phyloP scores from a whole-genome alignment of 2,329 filamentous ascomycete species.

The Fusarium equiseti region DNA sequence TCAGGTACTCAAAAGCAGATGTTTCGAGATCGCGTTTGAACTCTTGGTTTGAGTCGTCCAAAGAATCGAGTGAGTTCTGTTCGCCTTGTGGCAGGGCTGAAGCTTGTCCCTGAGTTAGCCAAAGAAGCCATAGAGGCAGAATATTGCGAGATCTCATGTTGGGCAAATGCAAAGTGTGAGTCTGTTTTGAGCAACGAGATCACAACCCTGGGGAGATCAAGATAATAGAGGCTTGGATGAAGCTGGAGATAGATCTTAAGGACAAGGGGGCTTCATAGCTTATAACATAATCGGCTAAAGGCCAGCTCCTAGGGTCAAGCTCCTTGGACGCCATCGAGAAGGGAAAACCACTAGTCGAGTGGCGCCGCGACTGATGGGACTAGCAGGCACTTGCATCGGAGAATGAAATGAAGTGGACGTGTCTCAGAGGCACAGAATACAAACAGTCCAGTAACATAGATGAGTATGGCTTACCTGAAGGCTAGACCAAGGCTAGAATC shows the following conservation, averaged over 20 bases:
- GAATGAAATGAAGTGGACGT: slow-evolving; percentile 44
- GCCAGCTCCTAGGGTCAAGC: slow-evolving; percentile 23
- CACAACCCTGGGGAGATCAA: slow-evolving; percentile 26
- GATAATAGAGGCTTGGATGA: slow-evolving; percentile 21
- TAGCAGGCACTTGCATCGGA: slow-evolving; percentile 34
- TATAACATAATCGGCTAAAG: slow-evolving; percentile 40
- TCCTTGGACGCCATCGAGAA: slow-evolving; percentile 33
- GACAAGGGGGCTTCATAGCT: slow-evolving; percentile 35
- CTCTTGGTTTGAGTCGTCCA: slow-evolving; percentile 27
- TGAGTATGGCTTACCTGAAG: slow-evolving; percentile 40
- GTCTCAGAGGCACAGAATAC: slow-evolving; percentile 37
- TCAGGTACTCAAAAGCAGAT: slow-evolving; percentile 40
- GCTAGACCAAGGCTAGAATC: slow-evolving; percentile 33
- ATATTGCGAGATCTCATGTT: slow-evolving; percentile 42
- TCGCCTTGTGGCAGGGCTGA: slow-evolving; percentile 32
- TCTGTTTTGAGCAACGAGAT: slow-evolving; percentile 19
- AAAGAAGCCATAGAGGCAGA: slow-evolving; percentile 46
- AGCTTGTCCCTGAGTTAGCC: slow-evolving; percentile 45
- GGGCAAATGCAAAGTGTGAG: slow-evolving; percentile 12
- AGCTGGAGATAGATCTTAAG: slow-evolving; percentile 4
- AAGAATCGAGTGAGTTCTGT: slow-evolving; percentile 13
- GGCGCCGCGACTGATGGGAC: slow-evolving; percentile 38
- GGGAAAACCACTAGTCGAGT: slow-evolving; percentile 42
- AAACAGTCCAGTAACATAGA: slow-evolving; percentile 9
- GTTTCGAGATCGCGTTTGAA: slow-evolving; percentile 40